Percentiles rank a stretch among this genome's conserved stretches.
phyloP scores from a whole-genome alignment of 148 eudicot genomes.

The Agrostemma githago region DNA sequence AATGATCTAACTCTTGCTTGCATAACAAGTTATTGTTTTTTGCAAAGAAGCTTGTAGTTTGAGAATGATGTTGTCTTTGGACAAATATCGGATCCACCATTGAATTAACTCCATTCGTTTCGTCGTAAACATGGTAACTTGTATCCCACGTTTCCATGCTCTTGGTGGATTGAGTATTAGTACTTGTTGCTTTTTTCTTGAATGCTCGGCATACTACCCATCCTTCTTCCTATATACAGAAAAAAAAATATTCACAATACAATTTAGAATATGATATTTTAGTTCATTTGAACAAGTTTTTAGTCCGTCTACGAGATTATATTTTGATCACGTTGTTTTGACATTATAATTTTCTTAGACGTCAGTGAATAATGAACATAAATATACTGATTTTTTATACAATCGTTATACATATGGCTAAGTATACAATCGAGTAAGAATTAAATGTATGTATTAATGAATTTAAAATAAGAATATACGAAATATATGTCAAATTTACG shows the following conservation, averaged over 20 bases:
- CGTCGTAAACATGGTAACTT: constrained; percentile 31
- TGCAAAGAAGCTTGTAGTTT: constrained; percentile 19
- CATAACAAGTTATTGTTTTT: constrained; percentile 48
- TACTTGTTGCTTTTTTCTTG: constrained; percentile 38
- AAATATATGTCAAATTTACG: no score
- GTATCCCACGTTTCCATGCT: constrained; percentile 32
- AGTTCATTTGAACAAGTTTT: background rate
- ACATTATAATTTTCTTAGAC: no score
- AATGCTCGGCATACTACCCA: constrained; percentile 55
- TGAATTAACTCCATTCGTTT: constrained; percentile 34
- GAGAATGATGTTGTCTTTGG: constrained; percentile 27
- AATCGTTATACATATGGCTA: no score
- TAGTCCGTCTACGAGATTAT: no score
- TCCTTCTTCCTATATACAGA: constrained; percentile 38
- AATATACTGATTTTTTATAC: no score
- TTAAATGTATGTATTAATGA: no score
- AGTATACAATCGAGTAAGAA: no score
- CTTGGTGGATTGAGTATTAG: constrained; percentile 33
- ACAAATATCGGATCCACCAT: constrained; percentile 36
- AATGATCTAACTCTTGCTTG: constrained; percentile 57
- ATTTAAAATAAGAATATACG: no score
- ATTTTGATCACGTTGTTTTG: no score
- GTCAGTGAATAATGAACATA: no score
- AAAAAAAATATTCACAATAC: background rate
- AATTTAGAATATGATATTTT: background rate